These are phyloP conservation scores for Phytophthora cryptogea DNA, from an alignment of 352 stramenopile species.

Conservation along the genomic window DNA sequence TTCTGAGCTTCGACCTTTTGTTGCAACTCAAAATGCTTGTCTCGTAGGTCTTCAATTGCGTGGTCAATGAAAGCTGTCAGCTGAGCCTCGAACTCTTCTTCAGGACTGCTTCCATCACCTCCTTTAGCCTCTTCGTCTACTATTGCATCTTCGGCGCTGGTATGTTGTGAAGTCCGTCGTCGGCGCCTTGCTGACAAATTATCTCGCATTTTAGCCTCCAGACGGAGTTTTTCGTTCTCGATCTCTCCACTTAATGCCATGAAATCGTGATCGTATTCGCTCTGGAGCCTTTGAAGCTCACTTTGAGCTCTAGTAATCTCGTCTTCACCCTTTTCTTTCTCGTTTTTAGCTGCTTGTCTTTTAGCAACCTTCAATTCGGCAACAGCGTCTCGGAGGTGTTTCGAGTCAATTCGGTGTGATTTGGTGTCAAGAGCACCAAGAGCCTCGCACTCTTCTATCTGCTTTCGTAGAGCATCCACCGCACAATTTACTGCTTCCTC, in stretches of 20 bases:
- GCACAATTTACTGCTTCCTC: constrained; percentile 25
- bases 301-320: constrained; percentile 10
- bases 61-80: constrained; percentile 17
- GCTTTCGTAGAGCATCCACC: constrained; percentile 15
- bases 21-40: constrained; percentile 21
- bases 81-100: constrained; percentile 27
- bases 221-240: constrained; percentile 22
- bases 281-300: constrained; percentile 24
- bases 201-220: constrained; percentile 26
- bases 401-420: not conserved
- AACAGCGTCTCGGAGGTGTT: not conserved
- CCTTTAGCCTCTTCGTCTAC: not conserved
- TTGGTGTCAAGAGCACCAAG: not conserved
- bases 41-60: constrained; percentile 19
- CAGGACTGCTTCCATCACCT: not conserved
- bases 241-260: constrained; percentile 15
- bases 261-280: constrained; percentile 26
- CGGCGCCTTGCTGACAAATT: constrained; percentile 18
- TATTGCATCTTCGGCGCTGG: not conserved
- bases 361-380: not conserved
- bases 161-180: not conserved
- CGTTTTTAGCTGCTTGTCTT: constrained; percentile 5
- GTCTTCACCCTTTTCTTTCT: constrained; percentile 15
- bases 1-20: constrained; percentile 23
- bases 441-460: constrained; percentile 11